Evolutionary conservation across 768 basidiomycete genomes (phyloP), one percentile per base, ranked within the genome.

Genomic region (Pleurotus salmoneostramineus): DNA sequence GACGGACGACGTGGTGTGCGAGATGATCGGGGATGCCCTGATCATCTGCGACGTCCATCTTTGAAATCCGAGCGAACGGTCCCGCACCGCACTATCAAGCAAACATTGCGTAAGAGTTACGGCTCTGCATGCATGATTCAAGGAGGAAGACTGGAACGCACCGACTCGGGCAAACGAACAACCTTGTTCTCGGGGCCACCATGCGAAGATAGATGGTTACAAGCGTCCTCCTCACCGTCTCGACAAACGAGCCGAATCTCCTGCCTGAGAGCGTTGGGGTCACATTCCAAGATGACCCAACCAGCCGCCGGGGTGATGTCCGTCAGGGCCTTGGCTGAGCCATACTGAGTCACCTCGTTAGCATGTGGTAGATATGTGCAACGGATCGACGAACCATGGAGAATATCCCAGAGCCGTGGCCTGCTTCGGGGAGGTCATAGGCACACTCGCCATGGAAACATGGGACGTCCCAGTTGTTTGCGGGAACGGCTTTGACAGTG

Each of bases 381-480:
- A 27, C 21, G 21, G 21, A 27, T 15, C 35, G 50, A 14, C 27
- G 50, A 51, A 51, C 50, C n/a, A 51, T 34, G 6, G n/a, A 31
- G 32, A 51, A 34, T 21, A 37, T 51, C n/a, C 34, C 50, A 12
- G 50, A 51, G 14, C 50, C 50, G 14, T 35, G 3, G 34, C 34
- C 36, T 8, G 6, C 36, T 14, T 34, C 33, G 5, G 50, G 36
- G 14, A 37, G n/a, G 27, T 51, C 50, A 31, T 51, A 51, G 32
- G 50, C 50, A 36, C 50, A 51, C 36, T 51, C 50, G 14, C 50
- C 50, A 11, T 51, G 50, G 33, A 51, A 51, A n/a, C 50, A 51
- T 7, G 50, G 50, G n/a, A 51, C 50, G 17, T 31, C 31, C 50
- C 50, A 51, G 50, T 51, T 31, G 27, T 51, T 51, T 6, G 44